Conservation (phyloP, 192 early-diverging fungal genomes). For the Thamnidium elegans region DNA sequence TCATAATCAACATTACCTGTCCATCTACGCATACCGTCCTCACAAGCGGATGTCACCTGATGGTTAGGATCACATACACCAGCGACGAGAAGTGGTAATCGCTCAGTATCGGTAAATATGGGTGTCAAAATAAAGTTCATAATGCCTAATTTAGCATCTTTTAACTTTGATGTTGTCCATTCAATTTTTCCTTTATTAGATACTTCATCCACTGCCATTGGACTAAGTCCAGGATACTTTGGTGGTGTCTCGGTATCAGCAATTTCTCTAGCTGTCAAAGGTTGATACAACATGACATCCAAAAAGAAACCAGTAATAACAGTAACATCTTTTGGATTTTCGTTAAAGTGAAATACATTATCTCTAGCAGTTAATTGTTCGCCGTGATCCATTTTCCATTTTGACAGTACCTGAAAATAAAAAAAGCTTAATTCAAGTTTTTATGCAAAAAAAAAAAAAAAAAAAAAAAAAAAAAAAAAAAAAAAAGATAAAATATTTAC, state of each 20-base stretch:
- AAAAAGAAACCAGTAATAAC: slow-evolving; percentile 55
- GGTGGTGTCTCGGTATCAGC: slow-evolving; percentile 14
- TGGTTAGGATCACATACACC: slow-evolving; percentile 71
- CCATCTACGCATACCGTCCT: slow-evolving; percentile 74
- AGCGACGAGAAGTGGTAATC: slow-evolving; percentile 57
- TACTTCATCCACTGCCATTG: slow-evolving; percentile 48
- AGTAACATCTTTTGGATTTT: slow-evolving; percentile 49
- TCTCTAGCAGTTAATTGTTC: slow-evolving; percentile 36
- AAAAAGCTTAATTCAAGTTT: not conserved
- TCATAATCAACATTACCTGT: slow-evolving; percentile 68
- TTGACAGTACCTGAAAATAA: slow-evolving; percentile 32
- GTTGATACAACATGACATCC: slow-evolving; percentile 66
- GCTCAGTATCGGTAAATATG: slow-evolving; percentile 46
- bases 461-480: not conserved
- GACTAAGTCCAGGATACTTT: slow-evolving; percentile 55
- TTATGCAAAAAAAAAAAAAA: not conserved
- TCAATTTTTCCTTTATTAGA: slow-evolving; percentile 73
- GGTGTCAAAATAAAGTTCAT: slow-evolving; percentile 40
- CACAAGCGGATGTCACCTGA: slow-evolving; percentile 64
- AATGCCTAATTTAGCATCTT: slow-evolving; percentile 41
- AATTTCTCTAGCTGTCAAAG: slow-evolving; percentile 24
- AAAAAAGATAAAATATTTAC: slow-evolving; percentile 36
- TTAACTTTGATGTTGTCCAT: slow-evolving; percentile 49
- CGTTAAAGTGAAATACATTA: slow-evolving; percentile 59
- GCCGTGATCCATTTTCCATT: slow-evolving; percentile 40